Base-by-base conservation (phyloP, 345 rosid species). In the Cardiospermum halicacabum region DNA sequence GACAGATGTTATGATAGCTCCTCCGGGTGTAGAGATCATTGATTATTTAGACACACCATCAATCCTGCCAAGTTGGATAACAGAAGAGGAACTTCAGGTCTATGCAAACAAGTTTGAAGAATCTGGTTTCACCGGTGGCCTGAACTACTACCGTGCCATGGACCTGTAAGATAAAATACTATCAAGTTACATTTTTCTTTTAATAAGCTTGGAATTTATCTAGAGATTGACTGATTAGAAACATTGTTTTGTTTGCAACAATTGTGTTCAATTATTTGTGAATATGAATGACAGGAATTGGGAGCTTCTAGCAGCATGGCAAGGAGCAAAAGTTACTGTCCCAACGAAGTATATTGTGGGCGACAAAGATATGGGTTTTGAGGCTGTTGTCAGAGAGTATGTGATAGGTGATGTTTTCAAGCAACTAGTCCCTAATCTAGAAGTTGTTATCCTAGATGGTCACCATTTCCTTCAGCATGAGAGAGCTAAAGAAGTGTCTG, bases 391-490 rank as follows among this genome's bases (percentile, higher is more conserved):
- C n/a, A 77, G 75, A 59, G 54, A 71, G 30, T 82, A 85, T 66
- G 71, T 84, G 3, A 66, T 66, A 60, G 89, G 89, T 73, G 83
- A 69, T 53, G 21, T 65, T 25, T 85, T 84, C 76, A 88, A 77
- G 77, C 76, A 66, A 27, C 5, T 78, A 21, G 81, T 88, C 26
- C 88, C 86, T 3, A 58, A 84, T 42, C 86, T 82, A 31, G 83
- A 88, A 71, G 70, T 84, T 37, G 77, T 56, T 47, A 56, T 88
- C 65, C 81, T 81, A 25, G 83, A 84, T 53, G 89, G 80, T 18
- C 96, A 85, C 69, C 89, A 85, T 75, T 85, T 65, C 67, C 78
- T 88, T 54, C 85, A 82, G 11, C 78, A 75, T 64, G 91, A 88
- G 75, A 83, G 73, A 77, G 72, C 81, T 65, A 56, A 79, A 67